Base-by-base conservation (phyloP, 306 rosid genomes). In the Sicyos edulis region DNA sequence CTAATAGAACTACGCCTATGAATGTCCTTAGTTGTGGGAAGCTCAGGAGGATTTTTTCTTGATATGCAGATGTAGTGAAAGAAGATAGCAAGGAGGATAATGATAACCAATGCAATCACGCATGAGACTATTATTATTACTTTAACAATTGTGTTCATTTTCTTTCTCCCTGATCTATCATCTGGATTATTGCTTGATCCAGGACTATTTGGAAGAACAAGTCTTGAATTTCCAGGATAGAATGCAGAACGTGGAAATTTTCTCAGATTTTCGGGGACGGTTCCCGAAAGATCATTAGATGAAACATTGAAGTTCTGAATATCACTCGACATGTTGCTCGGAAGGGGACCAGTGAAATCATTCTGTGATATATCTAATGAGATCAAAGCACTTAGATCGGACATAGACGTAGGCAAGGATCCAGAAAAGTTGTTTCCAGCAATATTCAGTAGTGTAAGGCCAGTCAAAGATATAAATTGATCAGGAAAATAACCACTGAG, bases 381-480 rank as follows among this genome's bases (percentile, higher is more conserved):
- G 74, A 53, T 82, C 37, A 95, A 74, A 12, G 87, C 76, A 74
- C 83, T 87, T 84, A 95, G 72, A 70, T 72, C 88, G 15, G 90
- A 79, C 76, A 89, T 78, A 34, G 95, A 81, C 32, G 92, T 89
- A 40, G 99, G 99, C 72, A 95, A 88, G 73, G 97, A 95, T 59
- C 97, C 99, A 45, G 88, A 89, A 55, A 95, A 86, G 72, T 86
- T 95, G 72, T 95, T 95, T 78, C 92, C 89, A 29, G 95, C 97
- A 73, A 95, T 89, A 69, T 80, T 77, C 62, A 95, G 96, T 75
- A 81, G 70, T 82, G 70, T 83, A 76, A 95, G 87, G 72, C 78
- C 80, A 63, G 81, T 75, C 74, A 92, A 78, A 6, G 92, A 87
- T 42, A 86, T 80, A 68, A 95, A 86, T 49, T 83, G 80, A 76